Percentiles rank a stretch among this genome's conserved stretches.
Evolutionary conservation across 495 filamentous ascomycete genomes (phyloP).

Genomic region (Bathelium albidoporum): DNA sequence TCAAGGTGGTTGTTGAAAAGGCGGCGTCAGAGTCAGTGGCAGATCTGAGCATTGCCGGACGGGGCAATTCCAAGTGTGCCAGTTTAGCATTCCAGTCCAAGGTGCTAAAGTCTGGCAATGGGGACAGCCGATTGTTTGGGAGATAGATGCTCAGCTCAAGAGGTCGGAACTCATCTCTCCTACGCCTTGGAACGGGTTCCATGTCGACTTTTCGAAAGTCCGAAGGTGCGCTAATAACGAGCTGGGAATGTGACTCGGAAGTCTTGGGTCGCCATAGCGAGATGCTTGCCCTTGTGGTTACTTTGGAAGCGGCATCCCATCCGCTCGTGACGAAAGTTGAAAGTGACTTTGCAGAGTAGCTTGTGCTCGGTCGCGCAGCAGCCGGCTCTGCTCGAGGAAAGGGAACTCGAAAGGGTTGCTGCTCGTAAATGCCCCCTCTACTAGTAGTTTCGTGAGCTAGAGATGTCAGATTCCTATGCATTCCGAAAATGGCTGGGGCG

Average conservation of each 20-base stretch:
- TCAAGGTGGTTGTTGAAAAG: not conserved
- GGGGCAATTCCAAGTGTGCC: not conserved
- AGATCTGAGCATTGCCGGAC: not conserved
- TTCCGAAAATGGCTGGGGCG: not conserved
- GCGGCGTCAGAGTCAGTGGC: not conserved
- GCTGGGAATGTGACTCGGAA: not conserved
- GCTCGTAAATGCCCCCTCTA: not conserved
- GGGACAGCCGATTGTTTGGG: constrained; percentile 56
- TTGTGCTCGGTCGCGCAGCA: not conserved
- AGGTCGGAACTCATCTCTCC: constrained; percentile 46
- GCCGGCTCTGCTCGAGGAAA: not conserved
- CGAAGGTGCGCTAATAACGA: not conserved
- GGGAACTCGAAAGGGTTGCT: not conserved
- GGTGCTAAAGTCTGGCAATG: constrained; percentile 39
- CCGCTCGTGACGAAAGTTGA: not conserved
- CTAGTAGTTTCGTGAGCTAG: not conserved
- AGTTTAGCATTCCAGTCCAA: constrained; percentile 1
- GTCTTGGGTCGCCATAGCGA: not conserved
- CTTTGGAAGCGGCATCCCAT: constrained; percentile 1
- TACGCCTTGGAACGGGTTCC: constrained; percentile 12
- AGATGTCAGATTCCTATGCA: not conserved
- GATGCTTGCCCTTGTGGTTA: not conserved
- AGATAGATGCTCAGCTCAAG: constrained; percentile 67
- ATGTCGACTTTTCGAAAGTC: constrained; percentile 15
- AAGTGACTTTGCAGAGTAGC: not conserved